Evolutionary conservation across 805 yeast genomes (phyloP).

Genomic region (Ascoidea rubescens): DNA sequence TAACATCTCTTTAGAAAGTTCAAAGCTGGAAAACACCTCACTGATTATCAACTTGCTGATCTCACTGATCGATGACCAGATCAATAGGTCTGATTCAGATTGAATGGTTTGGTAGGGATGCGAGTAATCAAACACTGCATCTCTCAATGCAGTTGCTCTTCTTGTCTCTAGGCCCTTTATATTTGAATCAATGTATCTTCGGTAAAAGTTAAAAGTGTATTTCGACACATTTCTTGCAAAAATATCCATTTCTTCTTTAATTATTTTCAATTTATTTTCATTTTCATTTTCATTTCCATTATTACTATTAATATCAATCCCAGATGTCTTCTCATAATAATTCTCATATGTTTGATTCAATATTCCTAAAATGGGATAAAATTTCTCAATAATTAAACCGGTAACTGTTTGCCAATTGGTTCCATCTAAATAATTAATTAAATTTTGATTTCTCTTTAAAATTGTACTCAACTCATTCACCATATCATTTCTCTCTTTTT

Average conservation of each 20-base stretch:
- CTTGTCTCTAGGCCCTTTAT: slow-evolving; percentile 8
- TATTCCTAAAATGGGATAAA: slow-evolving; percentile 32
- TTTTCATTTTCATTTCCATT: too few species aligned
- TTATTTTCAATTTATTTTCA: too few species aligned
- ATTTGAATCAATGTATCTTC: slow-evolving; percentile 22
- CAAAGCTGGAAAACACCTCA: slow-evolving; percentile 22
- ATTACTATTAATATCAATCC: too few species aligned
- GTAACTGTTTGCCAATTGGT: slow-evolving; percentile 46
- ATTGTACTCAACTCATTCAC: slow-evolving; percentile 20
- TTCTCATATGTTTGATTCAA: slow-evolving; percentile 24
- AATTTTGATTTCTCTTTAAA: slow-evolving; percentile 12
- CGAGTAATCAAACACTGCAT: slow-evolving; percentile 32
- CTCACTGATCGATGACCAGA: slow-evolving; percentile 32
- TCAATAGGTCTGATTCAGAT: slow-evolving; percentile 28
- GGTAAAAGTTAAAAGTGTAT: slow-evolving; percentile 28
- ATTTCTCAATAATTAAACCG: slow-evolving; percentile 33
- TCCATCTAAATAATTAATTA: slow-evolving; percentile 25
- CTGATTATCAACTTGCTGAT: slow-evolving; percentile 26
- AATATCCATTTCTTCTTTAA: slow-evolving; percentile 12
- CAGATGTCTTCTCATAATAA: slow-evolving; percentile 5
- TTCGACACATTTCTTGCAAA: slow-evolving; percentile 23
- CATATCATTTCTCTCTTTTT: slow-evolving; percentile 21
- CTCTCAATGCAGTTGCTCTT: slow-evolving; percentile 16
- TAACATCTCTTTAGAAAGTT: slow-evolving; percentile 17
- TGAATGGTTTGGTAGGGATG: slow-evolving; percentile 25